Evolutionary conservation across 23 red algal genomes (phyloP).

Genomic region (Gracilaria caudata): DNA sequence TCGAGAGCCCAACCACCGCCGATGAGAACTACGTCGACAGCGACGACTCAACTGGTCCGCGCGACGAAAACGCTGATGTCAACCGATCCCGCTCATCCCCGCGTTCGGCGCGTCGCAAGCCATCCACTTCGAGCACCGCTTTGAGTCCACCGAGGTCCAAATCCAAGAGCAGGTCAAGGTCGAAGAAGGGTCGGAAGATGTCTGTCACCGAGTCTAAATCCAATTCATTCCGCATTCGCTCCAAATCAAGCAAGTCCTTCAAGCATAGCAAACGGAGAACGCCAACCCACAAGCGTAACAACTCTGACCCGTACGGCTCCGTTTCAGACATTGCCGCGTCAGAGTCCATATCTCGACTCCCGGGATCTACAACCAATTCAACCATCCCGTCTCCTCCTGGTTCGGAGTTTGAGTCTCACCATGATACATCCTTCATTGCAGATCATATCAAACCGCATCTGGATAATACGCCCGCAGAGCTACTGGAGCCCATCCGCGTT

Average conservation of each 20-base stretch:
- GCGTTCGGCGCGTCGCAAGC: constrained; percentile 20
- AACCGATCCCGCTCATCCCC: constrained; percentile 14
- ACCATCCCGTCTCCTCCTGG: constrained; percentile 11
- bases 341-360: neutral
- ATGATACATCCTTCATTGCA: constrained; percentile 6
- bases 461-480: constrained; percentile 45
- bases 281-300: neutral
- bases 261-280: constrained; percentile 16
- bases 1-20: constrained; percentile 46
- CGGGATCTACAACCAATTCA: constrained; percentile 3
- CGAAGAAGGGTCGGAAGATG: neutral
- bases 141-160: constrained; percentile 2
- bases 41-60: neutral
- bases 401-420: constrained; percentile 11
- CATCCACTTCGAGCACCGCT: constrained; percentile 1
- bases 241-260: constrained; percentile 14
- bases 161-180: constrained; percentile 16
- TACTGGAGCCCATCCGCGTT: constrained; percentile 51
- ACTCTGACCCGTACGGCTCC: constrained; percentile 4
- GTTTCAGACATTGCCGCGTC: neutral
- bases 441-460: constrained; percentile 14
- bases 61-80: constrained; percentile 45
- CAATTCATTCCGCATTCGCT: constrained; percentile 35
- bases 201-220: constrained; percentile 6
- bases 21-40: constrained; percentile 28